A percentile compares a stretch with the other conserved stretches of the same genome.
Conservation (phyloP, 2,329 filamentous ascomycete genomes). For the Ilyonectria mors-panacis region DNA sequence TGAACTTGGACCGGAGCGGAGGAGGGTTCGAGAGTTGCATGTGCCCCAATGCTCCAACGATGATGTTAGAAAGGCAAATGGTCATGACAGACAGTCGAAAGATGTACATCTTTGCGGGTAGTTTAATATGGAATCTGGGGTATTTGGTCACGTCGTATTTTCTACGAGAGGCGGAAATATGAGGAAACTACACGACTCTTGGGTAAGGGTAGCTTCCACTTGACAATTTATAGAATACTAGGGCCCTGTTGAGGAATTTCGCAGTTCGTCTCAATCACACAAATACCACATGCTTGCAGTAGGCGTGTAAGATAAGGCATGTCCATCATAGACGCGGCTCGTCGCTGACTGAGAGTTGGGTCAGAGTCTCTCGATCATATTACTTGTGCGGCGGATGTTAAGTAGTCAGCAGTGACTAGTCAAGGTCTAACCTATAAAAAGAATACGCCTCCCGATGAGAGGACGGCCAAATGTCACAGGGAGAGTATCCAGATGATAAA, state of each 20-base stretch:
- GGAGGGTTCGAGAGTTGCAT: constrained; percentile 67
- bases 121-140: neutral
- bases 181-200: neutral
- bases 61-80: neutral
- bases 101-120: neutral
- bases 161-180: neutral
- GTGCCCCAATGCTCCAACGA: constrained; percentile 50
- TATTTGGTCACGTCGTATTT: neutral
- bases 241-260: neutral
- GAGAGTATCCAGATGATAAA: neutral
- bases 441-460: neutral
- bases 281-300: neutral
- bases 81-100: neutral
- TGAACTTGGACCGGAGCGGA: constrained; percentile 66
- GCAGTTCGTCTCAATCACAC: constrained; percentile 2
- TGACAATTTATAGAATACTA: neutral
- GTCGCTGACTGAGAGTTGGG: constrained; percentile 12
- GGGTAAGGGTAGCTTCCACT: neutral
- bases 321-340: constrained; percentile 3
- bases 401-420: neutral
- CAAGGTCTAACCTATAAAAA: neutral
- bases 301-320: neutral
- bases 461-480: neutral
- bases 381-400: neutral
- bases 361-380: constrained; percentile 1